phyloP scores from a whole-genome alignment of 192 early-diverging fungal species.

The Backusella parvicylindrica region DNA sequence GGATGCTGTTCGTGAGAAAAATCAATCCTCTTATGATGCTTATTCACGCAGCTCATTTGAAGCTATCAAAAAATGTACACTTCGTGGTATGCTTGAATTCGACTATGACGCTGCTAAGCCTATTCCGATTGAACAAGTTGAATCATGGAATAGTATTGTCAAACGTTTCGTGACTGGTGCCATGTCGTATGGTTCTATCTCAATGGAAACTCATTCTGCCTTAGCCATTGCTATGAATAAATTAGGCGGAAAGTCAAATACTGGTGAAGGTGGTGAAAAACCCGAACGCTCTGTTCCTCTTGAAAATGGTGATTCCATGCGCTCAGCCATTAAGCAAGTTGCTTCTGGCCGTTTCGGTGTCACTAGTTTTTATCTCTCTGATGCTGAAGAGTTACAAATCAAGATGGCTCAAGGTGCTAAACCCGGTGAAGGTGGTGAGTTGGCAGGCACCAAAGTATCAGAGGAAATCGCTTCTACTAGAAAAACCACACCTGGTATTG shows the following conservation, averaged over 20 bases:
- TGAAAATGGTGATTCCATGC: slow-evolving; percentile 76
- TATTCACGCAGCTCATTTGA: slow-evolving; percentile 80
- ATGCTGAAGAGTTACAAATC: slow-evolving; percentile 98
- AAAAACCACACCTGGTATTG: slow-evolving; percentile 94
- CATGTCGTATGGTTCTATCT: slow-evolving; percentile 99
- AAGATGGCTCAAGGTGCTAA: slow-evolving; percentile 99
- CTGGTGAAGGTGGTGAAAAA: slow-evolving; percentile 98
- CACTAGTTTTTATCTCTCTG: slow-evolving; percentile 90
- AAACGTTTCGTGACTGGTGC: slow-evolving; percentile 97
- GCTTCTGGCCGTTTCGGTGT: slow-evolving; percentile 99
- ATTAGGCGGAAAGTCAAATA: slow-evolving; percentile 97
- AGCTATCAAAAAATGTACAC: slow-evolving; percentile 87
- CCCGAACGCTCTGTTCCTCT: slow-evolving; percentile 71
- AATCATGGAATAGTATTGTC: slow-evolving; percentile 95
- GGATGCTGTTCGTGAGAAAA: slow-evolving; percentile 93
- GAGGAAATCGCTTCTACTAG: slow-evolving; percentile 80
- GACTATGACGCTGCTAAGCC: slow-evolving; percentile 66
- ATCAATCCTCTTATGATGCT: slow-evolving; percentile 80
- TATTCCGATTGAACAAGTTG: slow-evolving; percentile 92
- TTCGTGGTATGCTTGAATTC: slow-evolving; percentile 94
- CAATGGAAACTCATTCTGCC: slow-evolving; percentile 89
- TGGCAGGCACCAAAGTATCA: slow-evolving; percentile 70
- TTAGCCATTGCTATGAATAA: slow-evolving; percentile 95
- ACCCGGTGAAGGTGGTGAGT: slow-evolving; percentile 92
- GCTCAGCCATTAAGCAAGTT: slow-evolving; percentile 98